phyloP scores from a whole-genome alignment of 1,284 basidiomycete species.

The Cutaneotrichosporon sp. region DNA sequence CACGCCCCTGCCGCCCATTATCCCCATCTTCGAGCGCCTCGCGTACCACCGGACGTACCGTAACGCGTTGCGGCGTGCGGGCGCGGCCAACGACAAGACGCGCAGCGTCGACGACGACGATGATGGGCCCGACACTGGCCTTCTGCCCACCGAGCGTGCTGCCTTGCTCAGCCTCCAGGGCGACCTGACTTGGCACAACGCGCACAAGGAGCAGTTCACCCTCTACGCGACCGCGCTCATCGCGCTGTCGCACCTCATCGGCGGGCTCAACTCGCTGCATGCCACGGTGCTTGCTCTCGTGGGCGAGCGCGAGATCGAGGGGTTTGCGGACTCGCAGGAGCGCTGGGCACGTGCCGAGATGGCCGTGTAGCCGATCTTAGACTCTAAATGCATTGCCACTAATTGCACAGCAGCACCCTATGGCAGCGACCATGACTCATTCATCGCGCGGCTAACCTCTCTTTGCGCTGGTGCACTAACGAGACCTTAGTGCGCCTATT shows the following conservation, averaged over 20 bases:
- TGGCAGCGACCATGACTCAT: no score
- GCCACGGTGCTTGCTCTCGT: constrained; percentile 39
- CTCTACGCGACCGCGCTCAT: constrained; percentile 48
- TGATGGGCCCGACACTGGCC: background rate
- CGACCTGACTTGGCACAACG: constrained; percentile 27
- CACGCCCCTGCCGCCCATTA: constrained; percentile 42
- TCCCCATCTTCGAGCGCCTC: constrained; percentile 50
- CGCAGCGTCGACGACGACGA: background rate
- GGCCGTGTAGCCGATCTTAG: no score
- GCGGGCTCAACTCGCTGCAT: constrained; percentile 45
- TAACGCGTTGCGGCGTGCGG: background rate
- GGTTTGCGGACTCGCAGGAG: constrained; percentile 40
- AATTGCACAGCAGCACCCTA: no score
- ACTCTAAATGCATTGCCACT: no score
- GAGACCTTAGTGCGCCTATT: no score
- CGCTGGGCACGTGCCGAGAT: constrained; percentile 29
- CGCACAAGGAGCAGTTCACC: constrained; percentile 46
- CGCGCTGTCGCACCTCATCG: constrained; percentile 39
- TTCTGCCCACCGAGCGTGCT: background rate
- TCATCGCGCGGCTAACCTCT: no score
- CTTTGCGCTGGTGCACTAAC: no score
- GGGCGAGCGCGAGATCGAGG: constrained; percentile 44
- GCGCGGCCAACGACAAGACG: background rate
- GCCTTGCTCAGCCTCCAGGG: constrained; percentile 11
- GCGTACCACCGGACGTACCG: constrained; percentile 28